Base-by-base conservation (phyloP, 805 yeast genomes). In the Candida ulmi region DNA sequence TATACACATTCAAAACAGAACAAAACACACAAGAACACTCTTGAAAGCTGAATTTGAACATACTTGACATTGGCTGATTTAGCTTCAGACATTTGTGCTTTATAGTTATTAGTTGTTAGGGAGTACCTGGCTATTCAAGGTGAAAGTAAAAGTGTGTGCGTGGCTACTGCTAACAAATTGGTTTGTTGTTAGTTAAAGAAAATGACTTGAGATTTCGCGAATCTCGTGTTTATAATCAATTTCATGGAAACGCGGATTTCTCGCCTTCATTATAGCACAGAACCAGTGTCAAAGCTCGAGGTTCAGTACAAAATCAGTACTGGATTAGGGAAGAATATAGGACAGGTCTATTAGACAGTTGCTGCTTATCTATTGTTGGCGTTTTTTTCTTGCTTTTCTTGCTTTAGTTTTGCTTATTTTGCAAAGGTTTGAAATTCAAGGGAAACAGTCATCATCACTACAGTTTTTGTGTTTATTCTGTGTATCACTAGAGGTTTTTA, bases 11-110 rank as follows among this genome's bases (percentile, higher is more conserved):
- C n/a, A n/a, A n/a, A 25, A 9, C 12, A 25, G 27, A 25, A 9
- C 12, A 9, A 25, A 9, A 9, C 12, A 9, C 11, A 9, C 12
- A 25, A 12, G 27, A 25, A 12, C 12, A 9, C 12, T 9, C 12
- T 25, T 9, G 9, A 13, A n/a, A n/a, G n/a, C n/a, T n/a, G n/a
- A n/a, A 21, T 7, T 21, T 17, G 5, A n/a, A 32, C 50, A 19
- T 18, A 47, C 51, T 37, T 34, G 8, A 38, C 17, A 31, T 48
- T 48, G n/a, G 44, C 46, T 13, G 50, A 44, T 28, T 44, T 48
- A 24, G 36, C 30, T 3, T 11, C 18, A 3, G 46, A 39, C 50
- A 46, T 43, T 27, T n/a, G n/a, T n/a, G n/a, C n/a, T n/a, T n/a
- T n/a, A n/a, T n/a, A n/a, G n/a, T n/a, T n/a, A n/a, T n/a, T n/a